phyloP scores from a whole-genome alignment of 2,329 filamentous ascomycete genomes.

The Phyllosticta ampelicida region DNA sequence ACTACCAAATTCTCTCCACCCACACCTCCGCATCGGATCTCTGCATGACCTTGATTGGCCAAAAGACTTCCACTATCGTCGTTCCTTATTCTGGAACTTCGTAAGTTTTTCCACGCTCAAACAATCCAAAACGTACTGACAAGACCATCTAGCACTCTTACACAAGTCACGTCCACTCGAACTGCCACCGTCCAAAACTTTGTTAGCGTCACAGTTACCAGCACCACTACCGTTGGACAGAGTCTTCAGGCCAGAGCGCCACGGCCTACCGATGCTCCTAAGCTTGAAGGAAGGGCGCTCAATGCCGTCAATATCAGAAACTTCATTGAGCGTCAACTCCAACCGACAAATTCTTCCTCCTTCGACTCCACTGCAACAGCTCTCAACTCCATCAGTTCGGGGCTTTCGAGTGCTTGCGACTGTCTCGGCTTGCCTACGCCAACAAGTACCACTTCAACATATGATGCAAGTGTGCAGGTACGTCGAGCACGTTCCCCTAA shows the following conservation, averaged over 20 bases:
- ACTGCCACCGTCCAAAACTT: constrained; percentile 16
- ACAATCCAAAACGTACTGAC: constrained; percentile 5
- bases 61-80: constrained; percentile 16
- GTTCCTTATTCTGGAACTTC: constrained; percentile 17
- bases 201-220: constrained; percentile 16
- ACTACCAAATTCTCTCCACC: constrained; percentile 6
- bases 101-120: constrained; percentile 12
- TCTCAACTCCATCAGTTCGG: constrained; percentile 15
- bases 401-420: constrained; percentile 21
- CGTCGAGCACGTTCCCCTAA: not conserved
- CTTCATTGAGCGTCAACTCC: constrained; percentile 13
- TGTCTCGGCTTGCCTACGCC: constrained; percentile 22
- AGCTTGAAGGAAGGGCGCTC: constrained; percentile 13
- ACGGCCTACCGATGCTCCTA: constrained; percentile 10
- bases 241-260: not conserved
- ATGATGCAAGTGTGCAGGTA: constrained; percentile 19
- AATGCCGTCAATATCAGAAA: constrained; percentile 15
- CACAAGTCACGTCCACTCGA: constrained; percentile 14
- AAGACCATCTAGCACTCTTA: constrained; percentile 12
- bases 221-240: constrained; percentile 16
- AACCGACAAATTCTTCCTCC: constrained; percentile 3
- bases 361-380: constrained; percentile 11
- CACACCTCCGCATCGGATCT: not conserved
- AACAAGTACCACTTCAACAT: constrained; percentile 18
- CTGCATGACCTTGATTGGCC: constrained; percentile 14